Percentiles rank a stretch among this genome's conserved stretches.
Conservation (phyloP, 345 rosid species). For the Excoecaria agallocha region DNA sequence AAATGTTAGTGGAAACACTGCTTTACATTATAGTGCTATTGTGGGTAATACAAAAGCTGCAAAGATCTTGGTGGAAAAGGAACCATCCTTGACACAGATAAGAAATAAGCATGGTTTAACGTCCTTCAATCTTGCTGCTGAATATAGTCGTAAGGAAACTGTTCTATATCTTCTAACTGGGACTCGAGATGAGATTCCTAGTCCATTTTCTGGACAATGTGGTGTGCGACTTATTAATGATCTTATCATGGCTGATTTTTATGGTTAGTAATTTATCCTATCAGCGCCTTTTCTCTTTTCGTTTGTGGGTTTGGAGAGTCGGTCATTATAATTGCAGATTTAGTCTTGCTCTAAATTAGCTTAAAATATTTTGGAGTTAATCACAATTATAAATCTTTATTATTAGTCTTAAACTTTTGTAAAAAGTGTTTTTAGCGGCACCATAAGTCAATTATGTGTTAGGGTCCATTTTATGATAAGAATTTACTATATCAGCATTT, state of each 20-base stretch:
- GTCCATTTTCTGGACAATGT: not conserved
- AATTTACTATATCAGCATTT: too few relatives aligned
- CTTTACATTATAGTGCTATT: not conserved
- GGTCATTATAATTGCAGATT: too few relatives aligned
- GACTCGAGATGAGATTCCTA: not conserved
- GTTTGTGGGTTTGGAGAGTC: too few relatives aligned
- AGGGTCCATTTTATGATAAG: not conserved
- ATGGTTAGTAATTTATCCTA: not conserved
- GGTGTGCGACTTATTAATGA: constrained; percentile 1
- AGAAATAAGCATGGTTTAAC: not conserved
- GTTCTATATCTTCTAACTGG: not conserved
- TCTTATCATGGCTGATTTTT: constrained; percentile 7
- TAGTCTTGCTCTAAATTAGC: too few relatives aligned
- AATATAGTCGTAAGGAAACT: not conserved
- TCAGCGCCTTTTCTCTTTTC: too few relatives aligned
- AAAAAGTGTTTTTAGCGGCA: too few relatives aligned
- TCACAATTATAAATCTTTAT: too few relatives aligned
- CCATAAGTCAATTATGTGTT: too few relatives aligned
- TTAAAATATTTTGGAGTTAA: too few relatives aligned
- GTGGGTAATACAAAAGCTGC: not conserved
- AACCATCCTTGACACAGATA: not conserved
- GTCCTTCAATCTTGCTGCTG: not conserved
- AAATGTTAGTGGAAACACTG: not conserved
- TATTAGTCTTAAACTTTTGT: too few relatives aligned
- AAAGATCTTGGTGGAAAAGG: not conserved